Base-by-base conservation (phyloP, 2,329 filamentous ascomycete species). In the Penicillium nordicum region DNA sequence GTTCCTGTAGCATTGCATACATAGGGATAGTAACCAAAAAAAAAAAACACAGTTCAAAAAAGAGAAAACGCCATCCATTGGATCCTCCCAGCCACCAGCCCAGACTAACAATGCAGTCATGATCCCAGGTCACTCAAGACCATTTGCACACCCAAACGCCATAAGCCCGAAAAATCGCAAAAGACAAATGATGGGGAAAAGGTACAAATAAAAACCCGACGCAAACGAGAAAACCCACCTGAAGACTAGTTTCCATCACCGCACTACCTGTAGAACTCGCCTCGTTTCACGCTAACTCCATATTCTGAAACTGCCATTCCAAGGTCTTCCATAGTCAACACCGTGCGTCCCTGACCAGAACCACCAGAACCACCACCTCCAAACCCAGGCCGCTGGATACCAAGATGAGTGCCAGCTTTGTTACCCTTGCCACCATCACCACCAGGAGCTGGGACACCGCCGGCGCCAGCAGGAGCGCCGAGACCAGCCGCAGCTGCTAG, bases 251-350 rank as follows among this genome's bases (percentile, higher is more conserved):
- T 21, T 55, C 43, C 46, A 43, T 45, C 40, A 42, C 30, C 30
- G 30, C 21, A 54, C 79, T 73, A 97, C 67, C 92, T 84, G 74
- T 99, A 99, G 72, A 97, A 99, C 78, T 99, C 94, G 70, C 93
- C 92, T 62, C 94, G 84, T 84, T 96, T 97, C 51, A 97, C 89
- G 72, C 96, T 99, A 50, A 99, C 92, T 1, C 94, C 94, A 72
- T 97, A 99, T 80, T 99, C 94, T 32, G 90, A 90, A 30, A 97
- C 93, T 1, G 94, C 94, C 92, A 97, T 97, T 16, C 94, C 94
- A 67, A 99, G 75, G 74, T 99, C 94, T 77, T 99, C 94, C 94
- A 99, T 97, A 0, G 94, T 97, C 60, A 99, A 80, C 53, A 99
- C 93, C 18, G 94, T 97, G 61, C 92, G 83, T 62, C 95, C 96